Conservation (phyloP, 108 stramenopile genomes). For the Stephanodiscus triporus region DNA sequence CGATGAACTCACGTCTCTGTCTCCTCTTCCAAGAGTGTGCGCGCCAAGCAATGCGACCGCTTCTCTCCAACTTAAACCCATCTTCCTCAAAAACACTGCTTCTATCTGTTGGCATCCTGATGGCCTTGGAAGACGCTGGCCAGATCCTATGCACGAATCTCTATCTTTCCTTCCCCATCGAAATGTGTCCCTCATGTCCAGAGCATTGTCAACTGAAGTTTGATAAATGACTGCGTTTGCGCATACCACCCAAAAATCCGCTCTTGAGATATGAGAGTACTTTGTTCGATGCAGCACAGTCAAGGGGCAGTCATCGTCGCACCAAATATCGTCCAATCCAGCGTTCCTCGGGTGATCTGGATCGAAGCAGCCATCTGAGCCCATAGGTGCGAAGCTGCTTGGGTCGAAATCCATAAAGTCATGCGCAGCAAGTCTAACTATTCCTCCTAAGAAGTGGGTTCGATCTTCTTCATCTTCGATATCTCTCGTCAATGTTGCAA, state of each 20-base stretch:
- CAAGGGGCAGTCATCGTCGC: conserved; percentile 14
- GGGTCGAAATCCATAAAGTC: background rate
- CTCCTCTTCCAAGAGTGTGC: conserved; percentile 25
- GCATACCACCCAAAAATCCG: conserved; percentile 34
- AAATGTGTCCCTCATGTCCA: conserved; percentile 25
- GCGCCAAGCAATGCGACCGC: conserved; percentile 36
- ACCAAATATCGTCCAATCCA: conserved; percentile 22
- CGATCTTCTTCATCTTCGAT: background rate
- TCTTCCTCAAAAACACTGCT: conserved; percentile 19
- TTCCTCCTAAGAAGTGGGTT: conserved; percentile 7
- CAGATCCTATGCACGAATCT: conserved; percentile 3
- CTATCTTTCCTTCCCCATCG: conserved; percentile 25
- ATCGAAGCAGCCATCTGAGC: conserved; percentile 33
- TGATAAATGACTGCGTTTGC: conserved; percentile 25
- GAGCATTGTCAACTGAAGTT: conserved; percentile 14
- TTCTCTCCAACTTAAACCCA: conserved; percentile 35
- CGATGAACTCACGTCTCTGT: background rate
- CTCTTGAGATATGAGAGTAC: conserved; percentile 20
- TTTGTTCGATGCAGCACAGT: conserved; percentile 11
- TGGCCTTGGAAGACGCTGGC: conserved; percentile 17
- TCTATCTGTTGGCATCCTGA: conserved; percentile 19
- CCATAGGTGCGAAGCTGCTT: background rate
- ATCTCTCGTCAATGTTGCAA: background rate
- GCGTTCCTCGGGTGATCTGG: conserved; percentile 4
- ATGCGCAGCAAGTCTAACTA: background rate